Percentiles rank a stretch among this genome's conserved stretches.
Conservation (phyloP, 176 grass and related monocot species). For the Thalia dealbata region DNA sequence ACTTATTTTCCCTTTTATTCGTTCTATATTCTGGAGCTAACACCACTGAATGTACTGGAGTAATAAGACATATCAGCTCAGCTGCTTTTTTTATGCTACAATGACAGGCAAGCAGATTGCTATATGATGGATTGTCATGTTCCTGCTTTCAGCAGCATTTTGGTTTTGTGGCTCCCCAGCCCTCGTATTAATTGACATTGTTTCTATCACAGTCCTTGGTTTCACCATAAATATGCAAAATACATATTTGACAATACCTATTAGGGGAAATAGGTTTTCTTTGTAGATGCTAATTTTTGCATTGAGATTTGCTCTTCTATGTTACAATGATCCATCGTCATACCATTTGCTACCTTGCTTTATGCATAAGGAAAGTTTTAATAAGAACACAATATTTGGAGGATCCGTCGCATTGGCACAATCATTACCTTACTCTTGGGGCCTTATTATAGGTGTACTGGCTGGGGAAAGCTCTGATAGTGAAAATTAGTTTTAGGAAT, state of each 20-base stretch:
- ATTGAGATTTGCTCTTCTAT: no score
- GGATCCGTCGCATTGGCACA: not conserved
- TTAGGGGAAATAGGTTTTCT: not conserved
- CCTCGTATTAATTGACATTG: not conserved
- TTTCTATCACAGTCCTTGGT: not conserved
- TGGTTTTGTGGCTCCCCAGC: not conserved
- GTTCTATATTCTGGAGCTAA: no score
- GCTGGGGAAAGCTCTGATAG: not conserved
- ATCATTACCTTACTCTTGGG: not conserved
- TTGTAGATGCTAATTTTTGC: not conserved
- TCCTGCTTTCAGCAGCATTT: not conserved
- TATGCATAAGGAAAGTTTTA: no score
- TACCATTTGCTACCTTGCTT: not conserved
- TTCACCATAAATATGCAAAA: not conserved
- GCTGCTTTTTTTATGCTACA: no score
- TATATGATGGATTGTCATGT: no score
- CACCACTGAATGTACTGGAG: no score
- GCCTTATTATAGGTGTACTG: not conserved
- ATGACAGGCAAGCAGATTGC: no score
- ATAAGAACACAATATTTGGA: no score
- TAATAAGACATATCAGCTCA: no score
- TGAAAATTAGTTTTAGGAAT: not conserved
- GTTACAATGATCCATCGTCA: no score
- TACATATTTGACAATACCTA: not conserved
- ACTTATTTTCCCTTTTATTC: no score